phyloP scores from a whole-genome alignment of 169 alveolate species.

The Plasmodium malariae region DNA sequence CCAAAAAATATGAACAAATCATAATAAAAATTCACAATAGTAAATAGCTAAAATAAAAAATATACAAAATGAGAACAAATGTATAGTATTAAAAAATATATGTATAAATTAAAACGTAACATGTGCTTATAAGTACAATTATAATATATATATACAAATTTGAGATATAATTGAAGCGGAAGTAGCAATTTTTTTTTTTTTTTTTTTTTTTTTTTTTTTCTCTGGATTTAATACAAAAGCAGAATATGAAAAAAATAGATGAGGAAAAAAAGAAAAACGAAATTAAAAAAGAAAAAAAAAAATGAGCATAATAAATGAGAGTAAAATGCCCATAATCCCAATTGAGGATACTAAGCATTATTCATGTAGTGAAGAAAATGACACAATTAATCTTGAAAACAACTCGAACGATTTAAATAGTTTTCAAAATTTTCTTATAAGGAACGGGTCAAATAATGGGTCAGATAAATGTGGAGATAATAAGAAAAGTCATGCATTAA shows the following conservation, averaged over 20 bases:
- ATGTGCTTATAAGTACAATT: not conserved
- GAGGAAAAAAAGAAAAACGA: not conserved
- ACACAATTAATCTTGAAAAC: slow-evolving; percentile 63
- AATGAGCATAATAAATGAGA: slow-evolving; percentile 48
- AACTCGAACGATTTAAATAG: slow-evolving; percentile 60
- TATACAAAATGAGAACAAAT: not conserved
- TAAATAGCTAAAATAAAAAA: not conserved
- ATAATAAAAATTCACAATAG: not conserved
- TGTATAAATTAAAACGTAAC: not conserved
- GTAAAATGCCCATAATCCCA: slow-evolving; percentile 44
- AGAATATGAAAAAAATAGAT: slow-evolving; percentile 10
- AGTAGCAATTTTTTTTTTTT: not conserved
- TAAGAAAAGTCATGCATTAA: slow-evolving; percentile 24
- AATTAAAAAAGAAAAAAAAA: slow-evolving; percentile 2
- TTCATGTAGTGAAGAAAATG: slow-evolving; percentile 67
- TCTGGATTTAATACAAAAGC: not conserved
- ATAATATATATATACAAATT: too few species aligned
- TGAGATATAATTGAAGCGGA: not conserved
- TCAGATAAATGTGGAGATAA: slow-evolving; percentile 1
- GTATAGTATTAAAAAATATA: not conserved
- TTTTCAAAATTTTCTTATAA: slow-evolving; percentile 43
- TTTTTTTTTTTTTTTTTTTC: slow-evolving; percentile 2
- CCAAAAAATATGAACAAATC: slow-evolving; percentile 2
- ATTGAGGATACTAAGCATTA: slow-evolving; percentile 52
- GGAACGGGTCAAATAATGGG: slow-evolving; percentile 21